Conservation (phyloP, 225 moss, liverwort and hornwort genomes). For the Ulota crispa region DNA sequence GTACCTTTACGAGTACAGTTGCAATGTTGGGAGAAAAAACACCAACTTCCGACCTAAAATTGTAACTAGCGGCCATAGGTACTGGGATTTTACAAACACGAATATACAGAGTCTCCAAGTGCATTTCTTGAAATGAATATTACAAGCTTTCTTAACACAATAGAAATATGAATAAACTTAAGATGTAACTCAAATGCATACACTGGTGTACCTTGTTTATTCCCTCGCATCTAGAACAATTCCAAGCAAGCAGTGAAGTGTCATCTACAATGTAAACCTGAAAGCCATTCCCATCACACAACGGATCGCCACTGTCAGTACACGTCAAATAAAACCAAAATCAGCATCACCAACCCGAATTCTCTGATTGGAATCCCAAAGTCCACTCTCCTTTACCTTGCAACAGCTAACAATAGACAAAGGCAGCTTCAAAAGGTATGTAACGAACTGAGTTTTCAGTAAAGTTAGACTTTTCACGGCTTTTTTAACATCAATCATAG, state of each 20-base stretch:
- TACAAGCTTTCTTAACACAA: background rate
- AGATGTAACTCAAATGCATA: background rate
- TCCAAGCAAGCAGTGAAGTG: constrained; percentile 67
- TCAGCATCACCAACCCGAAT: background rate
- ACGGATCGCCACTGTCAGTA: background rate
- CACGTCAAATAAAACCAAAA: background rate
- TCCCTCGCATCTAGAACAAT: constrained; percentile 84
- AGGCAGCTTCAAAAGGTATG: background rate
- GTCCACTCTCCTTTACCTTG: background rate
- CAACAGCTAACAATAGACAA: background rate
- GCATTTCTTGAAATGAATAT: background rate
- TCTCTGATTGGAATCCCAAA: background rate
- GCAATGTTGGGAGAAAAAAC: background rate
- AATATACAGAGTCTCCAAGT: background rate
- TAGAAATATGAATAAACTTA: background rate
- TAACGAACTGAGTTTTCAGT: background rate
- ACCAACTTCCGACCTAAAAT: background rate
- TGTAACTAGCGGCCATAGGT: background rate
- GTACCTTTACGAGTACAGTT: background rate
- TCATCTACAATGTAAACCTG: constrained; percentile 81
- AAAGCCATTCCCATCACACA: background rate
- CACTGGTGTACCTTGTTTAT: constrained; percentile 58
- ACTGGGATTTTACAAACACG: background rate
- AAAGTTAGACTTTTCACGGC: background rate
- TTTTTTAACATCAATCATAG: background rate